A percentile compares a stretch with the other conserved stretches of the same genome.
Evolutionary conservation across 116 monocot genomes (phyloP).

Genomic region (Iris pallida): DNA sequence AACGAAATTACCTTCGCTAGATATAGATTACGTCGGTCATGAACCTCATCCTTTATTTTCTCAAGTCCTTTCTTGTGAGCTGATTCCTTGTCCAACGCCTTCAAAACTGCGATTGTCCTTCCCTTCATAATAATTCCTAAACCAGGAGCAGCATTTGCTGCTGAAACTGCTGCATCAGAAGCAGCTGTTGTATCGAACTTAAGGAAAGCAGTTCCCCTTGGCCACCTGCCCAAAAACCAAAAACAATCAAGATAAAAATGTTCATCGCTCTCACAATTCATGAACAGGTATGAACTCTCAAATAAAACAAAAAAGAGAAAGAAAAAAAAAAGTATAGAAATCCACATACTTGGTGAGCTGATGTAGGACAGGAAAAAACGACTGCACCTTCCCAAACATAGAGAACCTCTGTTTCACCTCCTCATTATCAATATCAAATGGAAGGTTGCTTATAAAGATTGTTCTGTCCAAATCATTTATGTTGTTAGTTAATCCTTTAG

Average conservation of each 20-base stretch:
- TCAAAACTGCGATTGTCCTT: slow-evolving; percentile 58
- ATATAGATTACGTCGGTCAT: slow-evolving; percentile 84
- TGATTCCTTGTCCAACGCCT: slow-evolving; percentile 79
- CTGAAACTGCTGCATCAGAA: slow-evolving; percentile 72
- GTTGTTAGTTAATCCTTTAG: slow-evolving; percentile 15
- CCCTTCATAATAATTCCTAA: slow-evolving; percentile 79
- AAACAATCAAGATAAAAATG: slow-evolving; percentile 1
- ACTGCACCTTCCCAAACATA: slow-evolving; percentile 74
- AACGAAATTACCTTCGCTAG: slow-evolving; percentile 52
- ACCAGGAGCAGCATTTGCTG: slow-evolving; percentile 65
- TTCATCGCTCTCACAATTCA: too few relatives aligned
- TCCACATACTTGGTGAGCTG: slow-evolving; percentile 75
- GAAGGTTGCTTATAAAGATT: slow-evolving; percentile 87
- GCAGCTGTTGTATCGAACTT: slow-evolving; percentile 50
- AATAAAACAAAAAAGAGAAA: slow-evolving; percentile 9
- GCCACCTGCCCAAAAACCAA: slow-evolving; percentile 42
- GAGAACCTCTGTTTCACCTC: slow-evolving; percentile 86
- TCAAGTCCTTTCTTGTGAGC: slow-evolving; percentile 64
- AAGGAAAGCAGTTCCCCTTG: slow-evolving; percentile 87
- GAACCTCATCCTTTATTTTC: slow-evolving; percentile 53
- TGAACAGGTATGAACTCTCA: neutral
- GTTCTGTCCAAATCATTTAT: slow-evolving; percentile 53
- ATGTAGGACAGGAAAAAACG: slow-evolving; percentile 75
- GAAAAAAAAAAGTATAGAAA: too few relatives aligned
- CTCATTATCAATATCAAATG: slow-evolving; percentile 73